phyloP scores from a whole-genome alignment of 2,329 filamentous ascomycete genomes.

The Claviceps purpurea region DNA sequence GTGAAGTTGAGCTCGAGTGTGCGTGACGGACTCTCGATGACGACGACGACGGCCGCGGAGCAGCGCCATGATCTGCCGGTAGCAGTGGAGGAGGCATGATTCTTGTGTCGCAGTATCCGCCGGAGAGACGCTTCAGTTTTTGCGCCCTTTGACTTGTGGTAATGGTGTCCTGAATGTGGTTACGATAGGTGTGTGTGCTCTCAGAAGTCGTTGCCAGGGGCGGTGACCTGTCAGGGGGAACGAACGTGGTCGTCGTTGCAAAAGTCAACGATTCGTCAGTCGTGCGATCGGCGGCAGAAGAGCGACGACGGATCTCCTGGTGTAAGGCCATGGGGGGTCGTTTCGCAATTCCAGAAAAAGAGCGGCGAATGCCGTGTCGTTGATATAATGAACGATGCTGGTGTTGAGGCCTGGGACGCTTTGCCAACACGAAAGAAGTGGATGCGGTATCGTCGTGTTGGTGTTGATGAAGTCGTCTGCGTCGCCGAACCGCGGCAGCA shows the following conservation, averaged over 20 bases:
- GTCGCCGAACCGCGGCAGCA: slow-evolving; percentile 26
- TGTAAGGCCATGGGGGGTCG: slow-evolving; percentile 20
- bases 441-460: background rate
- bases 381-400: slow-evolving; percentile 11
- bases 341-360: slow-evolving; percentile 12
- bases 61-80: slow-evolving; percentile 22
- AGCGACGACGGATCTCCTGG: slow-evolving; percentile 26
- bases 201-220: slow-evolving; percentile 3
- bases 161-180: background rate
- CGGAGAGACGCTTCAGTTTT: background rate
- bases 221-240: slow-evolving; percentile 8
- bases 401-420: slow-evolving; percentile 15
- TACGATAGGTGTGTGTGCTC: background rate
- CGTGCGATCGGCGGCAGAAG: slow-evolving; percentile 24
- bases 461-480: slow-evolving; percentile 13
- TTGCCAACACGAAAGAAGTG: slow-evolving; percentile 8
- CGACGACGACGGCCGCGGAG: slow-evolving; percentile 22
- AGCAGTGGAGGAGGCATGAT: slow-evolving; percentile 24
- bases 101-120: slow-evolving; percentile 5
- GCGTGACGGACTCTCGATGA: slow-evolving; percentile 29
- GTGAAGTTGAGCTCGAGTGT: slow-evolving; percentile 39
- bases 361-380: slow-evolving; percentile 2
- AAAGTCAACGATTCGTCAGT: slow-evolving; percentile 14
- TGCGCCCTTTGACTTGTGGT: background rate
- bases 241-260: slow-evolving; percentile 11